These are phyloP conservation scores for Populus pruinosa DNA, from an alignment of 345 rosid species.

Conservation along the genomic window DNA sequence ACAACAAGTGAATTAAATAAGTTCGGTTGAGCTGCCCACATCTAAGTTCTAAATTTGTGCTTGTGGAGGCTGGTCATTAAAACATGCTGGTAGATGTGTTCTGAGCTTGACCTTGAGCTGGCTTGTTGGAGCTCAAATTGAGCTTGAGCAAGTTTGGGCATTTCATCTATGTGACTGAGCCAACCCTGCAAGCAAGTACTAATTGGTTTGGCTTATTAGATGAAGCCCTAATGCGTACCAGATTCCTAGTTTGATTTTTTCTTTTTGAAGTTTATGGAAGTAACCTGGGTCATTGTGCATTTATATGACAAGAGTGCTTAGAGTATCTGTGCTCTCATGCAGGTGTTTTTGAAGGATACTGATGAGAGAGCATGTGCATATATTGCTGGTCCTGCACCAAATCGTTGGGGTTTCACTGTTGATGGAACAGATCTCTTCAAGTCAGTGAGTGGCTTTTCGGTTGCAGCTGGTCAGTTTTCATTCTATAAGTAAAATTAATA, in stretches of 20 bases:
- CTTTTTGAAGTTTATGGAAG: neutral
- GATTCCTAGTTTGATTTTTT: neutral
- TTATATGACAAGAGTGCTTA: constrained; percentile 6
- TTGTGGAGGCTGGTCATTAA: neutral
- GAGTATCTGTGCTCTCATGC: constrained; percentile 22
- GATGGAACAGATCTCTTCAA: constrained; percentile 78
- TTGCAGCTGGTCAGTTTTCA: constrained; percentile 50
- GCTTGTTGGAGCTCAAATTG: neutral
- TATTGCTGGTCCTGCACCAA: constrained; percentile 99
- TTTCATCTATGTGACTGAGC: neutral
- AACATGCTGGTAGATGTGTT: neutral
- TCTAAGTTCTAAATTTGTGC: neutral
- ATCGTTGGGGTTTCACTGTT: constrained; percentile 92
- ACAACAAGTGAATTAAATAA: neutral
- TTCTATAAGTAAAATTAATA: neutral
- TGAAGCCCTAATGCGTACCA: neutral
- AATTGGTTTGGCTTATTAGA: neutral
- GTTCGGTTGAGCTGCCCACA: neutral
- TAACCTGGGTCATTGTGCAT: neutral
- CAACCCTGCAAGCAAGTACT: neutral
- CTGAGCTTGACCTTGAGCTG: neutral
- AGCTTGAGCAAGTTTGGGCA: neutral
- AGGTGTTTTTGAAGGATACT: constrained; percentile 96
- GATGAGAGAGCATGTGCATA: constrained; percentile 99
- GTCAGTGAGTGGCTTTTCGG: constrained; percentile 46